These are phyloP conservation scores for Nicotiana paniculata DNA, from an alignment of 257 asterid species.

Conservation along the genomic window DNA sequence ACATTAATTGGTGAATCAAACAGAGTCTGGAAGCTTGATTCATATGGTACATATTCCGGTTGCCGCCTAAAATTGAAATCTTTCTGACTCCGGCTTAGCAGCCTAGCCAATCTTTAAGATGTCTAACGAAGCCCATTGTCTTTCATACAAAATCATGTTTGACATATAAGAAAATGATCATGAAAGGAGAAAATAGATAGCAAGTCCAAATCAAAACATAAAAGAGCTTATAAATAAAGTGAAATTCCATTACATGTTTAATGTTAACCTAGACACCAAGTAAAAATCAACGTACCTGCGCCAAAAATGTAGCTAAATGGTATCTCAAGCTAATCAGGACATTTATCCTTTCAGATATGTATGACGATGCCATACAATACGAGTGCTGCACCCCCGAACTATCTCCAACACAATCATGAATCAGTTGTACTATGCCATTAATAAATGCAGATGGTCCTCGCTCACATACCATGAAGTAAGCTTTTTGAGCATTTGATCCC, in stretches of 20 bases:
- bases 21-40: not conserved
- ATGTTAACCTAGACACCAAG: not conserved
- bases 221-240: not conserved
- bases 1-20: no score
- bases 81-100: not conserved
- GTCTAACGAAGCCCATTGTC: not conserved
- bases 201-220: not conserved
- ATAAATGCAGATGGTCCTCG: constrained; percentile 85
- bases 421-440: constrained; percentile 53
- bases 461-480: constrained; percentile 84
- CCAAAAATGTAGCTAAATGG: constrained; percentile 62
- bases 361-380: constrained; percentile 53
- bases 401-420: constrained; percentile 48
- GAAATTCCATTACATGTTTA: not conserved
- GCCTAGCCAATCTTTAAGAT: not conserved
- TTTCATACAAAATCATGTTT: not conserved
- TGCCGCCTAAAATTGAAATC: not conserved
- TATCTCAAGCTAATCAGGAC: constrained; percentile 63
- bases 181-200: not conserved
- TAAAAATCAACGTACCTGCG: no score
- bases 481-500: constrained; percentile 67
- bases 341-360: constrained; percentile 79
- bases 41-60: not conserved
- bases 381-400: constrained; percentile 57
- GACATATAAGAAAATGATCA: not conserved